Conservation (phyloP, 2,329 filamentous ascomycete species). For the Xylaria sp. region DNA sequence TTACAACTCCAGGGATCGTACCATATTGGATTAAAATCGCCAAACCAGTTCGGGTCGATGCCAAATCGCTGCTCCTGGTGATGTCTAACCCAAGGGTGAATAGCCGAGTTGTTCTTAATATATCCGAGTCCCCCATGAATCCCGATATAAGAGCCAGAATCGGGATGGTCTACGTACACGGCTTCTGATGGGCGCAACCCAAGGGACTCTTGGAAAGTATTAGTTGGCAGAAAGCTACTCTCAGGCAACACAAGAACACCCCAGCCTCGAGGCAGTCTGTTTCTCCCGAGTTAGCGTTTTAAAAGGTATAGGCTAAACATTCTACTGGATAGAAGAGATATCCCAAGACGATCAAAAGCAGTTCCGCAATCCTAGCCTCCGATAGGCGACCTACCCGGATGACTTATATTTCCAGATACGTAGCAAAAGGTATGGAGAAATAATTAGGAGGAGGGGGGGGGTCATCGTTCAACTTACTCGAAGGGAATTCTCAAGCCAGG, state of each 20-base stretch:
- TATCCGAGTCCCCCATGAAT: constrained; percentile 40
- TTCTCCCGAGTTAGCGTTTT: constrained; percentile 23
- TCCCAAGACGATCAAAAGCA: background rate
- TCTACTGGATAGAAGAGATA: background rate
- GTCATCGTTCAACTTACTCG: constrained; percentile 24
- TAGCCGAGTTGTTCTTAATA: constrained; percentile 44
- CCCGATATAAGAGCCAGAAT: constrained; percentile 46
- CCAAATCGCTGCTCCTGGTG: constrained; percentile 33
- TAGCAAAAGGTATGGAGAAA: no score
- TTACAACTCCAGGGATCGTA: constrained; percentile 9
- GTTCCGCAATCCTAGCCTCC: background rate
- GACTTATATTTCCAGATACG: no score
- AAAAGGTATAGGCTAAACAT: constrained; percentile 33
- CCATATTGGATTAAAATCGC: background rate
- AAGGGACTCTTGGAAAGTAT: constrained; percentile 47
- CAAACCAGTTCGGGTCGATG: background rate
- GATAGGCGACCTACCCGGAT: no score
- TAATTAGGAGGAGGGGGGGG: no score
- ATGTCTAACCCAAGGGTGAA: constrained; percentile 46
- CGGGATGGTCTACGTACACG: constrained; percentile 32
- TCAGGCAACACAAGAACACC: constrained; percentile 60
- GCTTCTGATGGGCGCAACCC: constrained; percentile 47
- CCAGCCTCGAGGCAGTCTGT: constrained; percentile 55
- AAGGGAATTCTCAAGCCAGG: background rate
- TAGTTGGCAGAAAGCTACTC: constrained; percentile 55